Percentiles rank a stretch among this genome's conserved stretches.
phyloP scores from a whole-genome alignment of 164 flowering plant species.

The Saururus chinensis region DNA sequence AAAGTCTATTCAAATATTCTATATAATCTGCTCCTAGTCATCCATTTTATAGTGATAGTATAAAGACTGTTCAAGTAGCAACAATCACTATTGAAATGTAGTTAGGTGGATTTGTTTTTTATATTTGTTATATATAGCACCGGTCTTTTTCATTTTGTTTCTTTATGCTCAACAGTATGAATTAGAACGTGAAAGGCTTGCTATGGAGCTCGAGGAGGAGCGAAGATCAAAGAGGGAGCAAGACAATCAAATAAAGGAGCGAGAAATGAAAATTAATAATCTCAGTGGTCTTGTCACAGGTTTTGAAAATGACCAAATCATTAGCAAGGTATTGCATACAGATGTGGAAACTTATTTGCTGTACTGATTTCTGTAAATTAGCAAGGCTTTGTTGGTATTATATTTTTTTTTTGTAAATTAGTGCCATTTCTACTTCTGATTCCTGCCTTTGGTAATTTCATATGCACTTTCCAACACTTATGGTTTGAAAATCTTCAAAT shows the following conservation, averaged over 20 bases:
- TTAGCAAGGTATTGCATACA: slow-evolving; percentile 33
- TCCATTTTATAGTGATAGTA: too few species aligned
- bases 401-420: too few species aligned
- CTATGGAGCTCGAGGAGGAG: slow-evolving; percentile 81
- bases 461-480: too few species aligned
- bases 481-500: too few species aligned
- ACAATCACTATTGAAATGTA: neutral
- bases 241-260: slow-evolving; percentile 53
- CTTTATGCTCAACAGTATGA: slow-evolving; percentile 48
- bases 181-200: slow-evolving; percentile 79
- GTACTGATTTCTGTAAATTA: neutral
- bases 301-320: slow-evolving; percentile 37
- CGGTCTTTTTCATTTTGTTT: neutral
- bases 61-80: too few species aligned
- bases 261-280: slow-evolving; percentile 53
- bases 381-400: neutral
- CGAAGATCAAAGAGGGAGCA: slow-evolving; percentile 71
- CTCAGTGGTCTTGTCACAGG: slow-evolving; percentile 34
- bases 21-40: too few species aligned
- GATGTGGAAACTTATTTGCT: neutral
- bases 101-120: neutral
- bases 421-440: too few species aligned
- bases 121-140: neutral
- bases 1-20: too few species aligned
- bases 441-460: too few species aligned